Base-by-base conservation (phyloP, 768 basidiomycete species). In the Pluteus cervinus region DNA sequence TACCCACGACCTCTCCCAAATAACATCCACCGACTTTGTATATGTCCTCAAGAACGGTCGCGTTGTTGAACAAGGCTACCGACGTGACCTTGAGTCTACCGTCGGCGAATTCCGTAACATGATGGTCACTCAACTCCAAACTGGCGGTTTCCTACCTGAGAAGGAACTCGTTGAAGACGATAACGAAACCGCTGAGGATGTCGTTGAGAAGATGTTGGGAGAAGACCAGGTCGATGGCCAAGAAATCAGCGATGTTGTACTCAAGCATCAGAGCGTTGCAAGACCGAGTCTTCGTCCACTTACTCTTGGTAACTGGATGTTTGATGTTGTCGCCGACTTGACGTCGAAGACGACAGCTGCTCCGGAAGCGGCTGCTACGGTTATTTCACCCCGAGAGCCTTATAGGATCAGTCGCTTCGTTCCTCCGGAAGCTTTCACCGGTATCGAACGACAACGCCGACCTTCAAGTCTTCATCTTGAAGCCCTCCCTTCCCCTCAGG, bases 1-100 rank as follows among this genome's bases (percentile, higher is more conserved):
- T 55, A 97, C 94, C 0, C 94, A 98, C 58, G 96, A 98, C 49
- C 76, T 98, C 12, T 81, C 82, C 1, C 87, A 92, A 47, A 85
- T 99, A 45, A 60, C 61, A 15, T 36, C 62, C 0, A 57, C 66
- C 10, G 93, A 97, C 57, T 97, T 96, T 46, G 88, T 96, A 9
- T 96, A 98, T 54, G 86, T 97, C 3, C 79, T 98, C 66, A 77
- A 80, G 47, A 69, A 78, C 14, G 94, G 93, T 0, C 48, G 55
- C 0, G 76, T 96, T 21, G 82, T 82, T 32, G 89, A 98, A 54
- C 85, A 90, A 50, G 96, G 96, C 1, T 94, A 78, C 58, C 76
- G 91, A 2, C 59, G 58, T 2, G 93, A 94, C 52, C 71, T 97
- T 35, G 86, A 90, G 8, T 31, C 43, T 4, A 24, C 45, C 26